Percentiles rank a stretch among this genome's conserved stretches.
phyloP scores from a whole-genome alignment of 2,329 filamentous ascomycete species.

The Aureobasidium vineae region DNA sequence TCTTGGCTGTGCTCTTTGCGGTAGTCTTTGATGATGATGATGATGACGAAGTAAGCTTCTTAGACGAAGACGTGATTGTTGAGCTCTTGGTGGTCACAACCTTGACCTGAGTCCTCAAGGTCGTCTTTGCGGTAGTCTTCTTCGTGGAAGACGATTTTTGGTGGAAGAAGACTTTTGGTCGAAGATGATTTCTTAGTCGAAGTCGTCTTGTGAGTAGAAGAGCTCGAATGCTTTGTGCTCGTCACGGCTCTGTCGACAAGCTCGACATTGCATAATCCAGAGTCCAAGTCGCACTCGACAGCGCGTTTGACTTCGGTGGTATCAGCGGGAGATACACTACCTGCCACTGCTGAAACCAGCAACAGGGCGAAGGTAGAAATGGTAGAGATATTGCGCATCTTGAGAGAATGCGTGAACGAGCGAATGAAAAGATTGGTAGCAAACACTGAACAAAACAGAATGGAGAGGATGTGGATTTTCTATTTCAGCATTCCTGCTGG shows the following conservation, averaged over 20 bases:
- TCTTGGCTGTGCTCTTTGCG: not conserved
- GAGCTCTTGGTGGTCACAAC: not conserved
- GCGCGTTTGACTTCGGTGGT: slow-evolving; percentile 13
- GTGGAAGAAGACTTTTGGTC: slow-evolving; percentile 9
- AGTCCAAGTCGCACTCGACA: slow-evolving; percentile 21
- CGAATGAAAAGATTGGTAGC: not conserved
- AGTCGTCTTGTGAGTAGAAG: not conserved
- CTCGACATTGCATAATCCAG: slow-evolving; percentile 20
- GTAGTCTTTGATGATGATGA: not conserved
- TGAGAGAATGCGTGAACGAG: not conserved
- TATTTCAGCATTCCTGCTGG: slow-evolving; percentile 6
- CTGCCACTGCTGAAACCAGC: slow-evolving; percentile 14
- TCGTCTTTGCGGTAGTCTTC: slow-evolving; percentile 14
- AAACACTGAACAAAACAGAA: not conserved
- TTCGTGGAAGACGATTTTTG: not conserved
- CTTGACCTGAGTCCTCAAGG: slow-evolving; percentile 2
- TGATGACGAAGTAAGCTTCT: not conserved
- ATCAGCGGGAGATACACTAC: not conserved
- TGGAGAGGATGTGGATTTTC: not conserved
- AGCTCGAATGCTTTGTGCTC: not conserved
- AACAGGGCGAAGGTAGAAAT: slow-evolving; percentile 24
- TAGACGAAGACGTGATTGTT: not conserved
- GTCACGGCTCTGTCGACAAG: slow-evolving; percentile 17
- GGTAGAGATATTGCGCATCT: slow-evolving; percentile 20
- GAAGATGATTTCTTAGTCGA: slow-evolving; percentile 11